Evolutionary conservation across 306 rosid species (phyloP), one percentile per base, ranked within the genome.

Genomic region (Luffa acutangula): DNA sequence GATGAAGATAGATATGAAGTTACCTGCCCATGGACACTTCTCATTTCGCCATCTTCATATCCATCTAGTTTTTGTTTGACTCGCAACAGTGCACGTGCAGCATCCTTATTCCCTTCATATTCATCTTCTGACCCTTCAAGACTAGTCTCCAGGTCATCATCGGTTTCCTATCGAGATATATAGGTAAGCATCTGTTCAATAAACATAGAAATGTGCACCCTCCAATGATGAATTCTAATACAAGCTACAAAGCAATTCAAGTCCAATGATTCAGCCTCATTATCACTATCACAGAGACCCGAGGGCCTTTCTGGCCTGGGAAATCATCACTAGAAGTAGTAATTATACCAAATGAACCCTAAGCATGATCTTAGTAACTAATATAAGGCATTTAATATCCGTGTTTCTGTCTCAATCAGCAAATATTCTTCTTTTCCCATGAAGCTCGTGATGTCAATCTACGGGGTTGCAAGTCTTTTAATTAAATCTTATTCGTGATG

Each of bases 51-150:
- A 17, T 91, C 97, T 89, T 92, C 98, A 79, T 91, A 94, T 58
- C 98, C 97, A 84, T 94, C 98, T 73, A 94, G 85, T 83, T 94
- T 94, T 81, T 94, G 95, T 85, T 91, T 94, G 81, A 94, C 98
- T 69, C 98, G 97, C 87, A 94, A 75, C 75, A 94, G 84, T 9
- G 97, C 97, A 56, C 97, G 98, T 11, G 98, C 87, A 75, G 97
- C 98, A 75, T 94, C 98, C 89, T 88, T 92, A 86, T 94, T 94
- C 63, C 98, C 98, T 85, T 92, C 97, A 65, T 83, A 87, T 53
- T 89, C 92, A 80, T 89, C 87, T 76, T 86, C 91, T 8, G 86
- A 87, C 59, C 87, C 95, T 80, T 89, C 93, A 82, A 89, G 87
- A 85, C 87, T 80, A 77, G 92, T 64, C 62, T 81, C 96, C 78